Evolutionary conservation across 1,284 basidiomycete genomes (phyloP).

Genomic region (Porphyrellus sp.): DNA sequence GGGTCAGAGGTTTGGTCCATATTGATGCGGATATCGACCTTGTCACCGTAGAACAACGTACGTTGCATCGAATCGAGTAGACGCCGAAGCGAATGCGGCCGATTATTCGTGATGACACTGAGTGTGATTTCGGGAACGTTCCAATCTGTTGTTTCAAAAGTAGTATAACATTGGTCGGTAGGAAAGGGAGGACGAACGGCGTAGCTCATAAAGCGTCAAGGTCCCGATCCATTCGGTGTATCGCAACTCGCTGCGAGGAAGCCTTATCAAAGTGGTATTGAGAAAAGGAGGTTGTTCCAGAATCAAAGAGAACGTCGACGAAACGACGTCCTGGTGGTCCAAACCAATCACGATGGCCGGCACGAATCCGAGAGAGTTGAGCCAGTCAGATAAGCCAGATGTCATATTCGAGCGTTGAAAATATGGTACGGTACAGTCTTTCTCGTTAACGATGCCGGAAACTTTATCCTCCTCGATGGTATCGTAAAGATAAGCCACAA

Average conservation of each 20-base stretch:
- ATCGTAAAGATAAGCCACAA: slow-evolving; percentile 38
- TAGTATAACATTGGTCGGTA: neutral
- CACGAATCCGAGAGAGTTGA: slow-evolving; percentile 19
- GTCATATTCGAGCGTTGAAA: slow-evolving; percentile 15
- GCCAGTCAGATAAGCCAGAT: slow-evolving; percentile 21
- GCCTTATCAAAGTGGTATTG: slow-evolving; percentile 40
- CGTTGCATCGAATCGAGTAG: slow-evolving; percentile 60
- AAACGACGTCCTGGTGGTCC: slow-evolving; percentile 28
- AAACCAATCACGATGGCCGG: slow-evolving; percentile 38
- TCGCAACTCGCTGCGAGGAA: slow-evolving; percentile 52
- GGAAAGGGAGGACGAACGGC: slow-evolving; percentile 21
- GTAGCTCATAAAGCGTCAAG: slow-evolving; percentile 46
- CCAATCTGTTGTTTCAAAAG: slow-evolving; percentile 56
- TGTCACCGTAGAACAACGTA: slow-evolving; percentile 68
- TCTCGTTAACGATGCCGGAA: slow-evolving; percentile 4
- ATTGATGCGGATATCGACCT: slow-evolving; percentile 60
- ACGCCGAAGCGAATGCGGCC: slow-evolving; percentile 67
- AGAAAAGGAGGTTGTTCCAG: slow-evolving; percentile 19
- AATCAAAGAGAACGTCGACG: slow-evolving; percentile 19
- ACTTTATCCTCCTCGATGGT: slow-evolving; percentile 1
- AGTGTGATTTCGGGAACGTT: slow-evolving; percentile 64
- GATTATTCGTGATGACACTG: slow-evolving; percentile 71
- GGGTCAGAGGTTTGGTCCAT: slow-evolving; percentile 70
- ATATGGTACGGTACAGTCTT: slow-evolving; percentile 20
- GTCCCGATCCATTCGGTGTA: slow-evolving; percentile 66